phyloP scores from a whole-genome alignment of 1,284 basidiomycete genomes.

The Ceratobasidium sp. region DNA sequence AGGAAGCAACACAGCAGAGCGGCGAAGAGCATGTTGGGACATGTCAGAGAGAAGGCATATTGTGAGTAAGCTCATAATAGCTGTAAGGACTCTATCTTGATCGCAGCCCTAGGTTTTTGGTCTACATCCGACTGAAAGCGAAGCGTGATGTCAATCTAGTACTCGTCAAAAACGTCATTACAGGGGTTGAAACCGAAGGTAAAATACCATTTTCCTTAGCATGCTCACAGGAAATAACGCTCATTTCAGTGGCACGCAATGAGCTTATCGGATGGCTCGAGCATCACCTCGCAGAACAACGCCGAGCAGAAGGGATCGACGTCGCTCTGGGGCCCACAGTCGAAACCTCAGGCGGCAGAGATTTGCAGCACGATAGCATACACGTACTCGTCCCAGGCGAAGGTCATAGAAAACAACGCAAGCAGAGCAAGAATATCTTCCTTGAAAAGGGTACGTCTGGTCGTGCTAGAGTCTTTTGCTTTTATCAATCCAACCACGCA shows the following conservation, averaged over 20 bases:
- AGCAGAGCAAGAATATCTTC: constrained; percentile 74
- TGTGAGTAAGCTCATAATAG: constrained; percentile 61
- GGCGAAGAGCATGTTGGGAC: constrained; percentile 72
- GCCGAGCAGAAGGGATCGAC: constrained; percentile 76
- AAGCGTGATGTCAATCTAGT: constrained; percentile 69
- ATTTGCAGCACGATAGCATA: constrained; percentile 60
- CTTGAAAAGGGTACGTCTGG: constrained; percentile 66
- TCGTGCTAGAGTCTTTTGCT: not conserved
- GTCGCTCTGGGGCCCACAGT: not conserved
- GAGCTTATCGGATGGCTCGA: constrained; percentile 78
- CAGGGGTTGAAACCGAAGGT: constrained; percentile 78
- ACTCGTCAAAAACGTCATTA: constrained; percentile 79
- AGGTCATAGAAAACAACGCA: constrained; percentile 71
- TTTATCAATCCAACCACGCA: constrained; percentile 62
- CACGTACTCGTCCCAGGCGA: constrained; percentile 69
- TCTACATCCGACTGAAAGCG: constrained; percentile 67
- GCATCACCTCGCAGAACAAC: constrained; percentile 65
- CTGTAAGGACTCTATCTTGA: not conserved
- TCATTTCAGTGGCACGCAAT: constrained; percentile 60
- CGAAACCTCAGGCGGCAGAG: constrained; percentile 34
- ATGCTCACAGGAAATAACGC: constrained; percentile 48
- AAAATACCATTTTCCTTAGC: constrained; percentile 3
- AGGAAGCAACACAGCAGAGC: constrained; percentile 67
- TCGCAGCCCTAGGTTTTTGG: constrained; percentile 65
- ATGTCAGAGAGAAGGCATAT: constrained; percentile 78